Percentiles rank a stretch among this genome's conserved stretches.
Conservation (phyloP, 164 flowering plant species). For the Vitis rotundifolia region DNA sequence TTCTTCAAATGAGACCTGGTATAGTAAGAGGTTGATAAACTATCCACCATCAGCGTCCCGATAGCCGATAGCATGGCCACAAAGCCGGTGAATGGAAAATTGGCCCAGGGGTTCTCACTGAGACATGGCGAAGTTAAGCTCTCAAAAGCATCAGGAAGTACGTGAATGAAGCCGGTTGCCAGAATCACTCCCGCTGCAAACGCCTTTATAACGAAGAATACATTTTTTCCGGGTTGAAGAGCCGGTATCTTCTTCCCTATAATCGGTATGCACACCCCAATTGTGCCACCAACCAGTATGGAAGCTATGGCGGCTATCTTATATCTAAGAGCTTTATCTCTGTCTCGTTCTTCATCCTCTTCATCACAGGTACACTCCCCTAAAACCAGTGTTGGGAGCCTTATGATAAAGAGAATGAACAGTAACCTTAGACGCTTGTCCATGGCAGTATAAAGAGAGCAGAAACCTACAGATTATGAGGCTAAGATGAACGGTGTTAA, state of each 20-base stretch:
- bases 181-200: constrained; percentile 51
- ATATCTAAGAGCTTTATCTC: constrained; percentile 14
- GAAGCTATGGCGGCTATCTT: constrained; percentile 28
- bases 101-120: constrained; percentile 27
- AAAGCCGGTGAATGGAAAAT: constrained; percentile 49
- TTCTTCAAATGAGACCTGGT: constrained; percentile 8
- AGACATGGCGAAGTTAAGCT: constrained; percentile 35
- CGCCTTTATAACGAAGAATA: constrained; percentile 37
- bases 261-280: constrained; percentile 33
- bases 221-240: constrained; percentile 22
- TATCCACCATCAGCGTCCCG: constrained; percentile 35
- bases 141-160: constrained; percentile 40
- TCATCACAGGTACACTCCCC: constrained; percentile 18
- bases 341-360: constrained; percentile 10
- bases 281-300: constrained; percentile 22
- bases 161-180: constrained; percentile 43
- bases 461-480: too few relatives aligned
- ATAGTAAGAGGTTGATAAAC: constrained; percentile 18
- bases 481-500: too few relatives aligned
- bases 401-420: not conserved
- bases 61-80: constrained; percentile 43
- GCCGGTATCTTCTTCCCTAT: constrained; percentile 20
- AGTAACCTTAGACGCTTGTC: not conserved
- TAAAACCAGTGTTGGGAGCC: constrained; percentile 1
- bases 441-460: too few relatives aligned